Base-by-base conservation (phyloP, 2,329 filamentous ascomycete species). In the Fusarium sp. region DNA sequence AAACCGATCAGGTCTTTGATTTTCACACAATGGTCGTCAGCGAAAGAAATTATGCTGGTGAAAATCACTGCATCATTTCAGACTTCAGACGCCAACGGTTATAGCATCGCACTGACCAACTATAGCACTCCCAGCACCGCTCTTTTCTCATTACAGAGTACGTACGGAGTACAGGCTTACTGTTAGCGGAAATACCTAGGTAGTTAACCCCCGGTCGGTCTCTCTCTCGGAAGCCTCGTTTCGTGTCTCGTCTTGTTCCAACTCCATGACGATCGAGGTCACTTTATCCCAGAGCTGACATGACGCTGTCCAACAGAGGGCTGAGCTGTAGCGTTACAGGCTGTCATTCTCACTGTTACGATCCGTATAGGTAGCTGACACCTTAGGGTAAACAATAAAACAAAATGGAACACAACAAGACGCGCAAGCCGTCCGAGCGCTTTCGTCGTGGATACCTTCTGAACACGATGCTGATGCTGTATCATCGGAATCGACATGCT, bases 351-450 rank as follows among this genome's bases (percentile, higher is more conserved):
- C 42, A 49, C 42, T 24, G 17, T 36, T 17, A 36, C 32, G 40
- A 43, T 50, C n/a, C n/a, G n/a, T n/a, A n/a, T n/a, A n/a, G n/a
- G 24, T 24, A 20, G 17, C 34, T 63, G 32, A 30, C 39, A 51
- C 45, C 39, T 51, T 34, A 28, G 28, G 24, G 40, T 42, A 34
- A 48, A 28, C 43, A 59, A 34, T 17, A 54, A 50, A 44, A 48
- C 10, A 28, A 26, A 28, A 12, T 11, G n/a, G n/a, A n/a, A n/a
- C 30, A 51, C 39, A 48, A 51, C 42, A 46, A 51, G 57, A 69
- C 65, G 50, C 61, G 65, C 65, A 67, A 68, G 62, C 61, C 66
- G 58, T 61, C 67, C 62, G 57, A 69, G 62, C 62, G 52, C 54
- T 42, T 45, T 24, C 45, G 20, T 20, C 40, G 58, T 59, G 57